Evolutionary conservation across 2,329 filamentous ascomycete genomes (phyloP), one percentile per base, ranked within the genome.

Genomic region (Arthroderma sp.): DNA sequence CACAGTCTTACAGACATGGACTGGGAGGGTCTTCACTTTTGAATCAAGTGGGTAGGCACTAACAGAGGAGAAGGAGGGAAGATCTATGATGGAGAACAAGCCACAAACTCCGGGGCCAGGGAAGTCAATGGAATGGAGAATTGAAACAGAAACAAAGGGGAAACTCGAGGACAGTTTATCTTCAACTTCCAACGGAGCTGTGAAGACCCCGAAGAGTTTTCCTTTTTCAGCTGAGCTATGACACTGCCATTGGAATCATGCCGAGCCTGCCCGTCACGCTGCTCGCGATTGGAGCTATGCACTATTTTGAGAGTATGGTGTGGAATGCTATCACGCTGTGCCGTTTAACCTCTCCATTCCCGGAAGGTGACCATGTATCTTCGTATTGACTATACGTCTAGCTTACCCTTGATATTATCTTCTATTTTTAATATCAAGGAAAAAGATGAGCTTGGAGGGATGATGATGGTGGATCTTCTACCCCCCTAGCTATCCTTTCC

Each of bases 341-440:
- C 47, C 47, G 47, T 51, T 51, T 51, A 51, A 33, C 47, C 47
- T 51, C 47, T 6, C 47, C 47, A n/a, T 51, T 51, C 47, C 28
- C 33, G 47, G 47, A 51, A 51, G 47, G 47, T 31, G 47, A 51
- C 47, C 28, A 25, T 51, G 47, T 51, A 51, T 4, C 47, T 51
- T 51, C 47, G 47, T 51, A 51, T 51, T 51, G 47, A 33, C 23
- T 51, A n/a, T 51, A 25, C 47, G 3, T 33, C 15, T 15, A 51
- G 47, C 47, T 51, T 31, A 51, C 28, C 28, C 47, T 51, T 3
- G 25, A 51, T 33, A 51, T 51, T 51, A 51, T n/a, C n/a, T n/a
- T n/a, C n/a, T n/a, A n/a, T n/a, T n/a, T n/a, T n/a, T 51, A 28
- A 31, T 31, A 51, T 51, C 47, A 51, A 51, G 47, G 25, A 19